Evolutionary conservation across 371 early-diverging fungal species (phyloP).

Genomic region (Rhizomucor miehei): DNA sequence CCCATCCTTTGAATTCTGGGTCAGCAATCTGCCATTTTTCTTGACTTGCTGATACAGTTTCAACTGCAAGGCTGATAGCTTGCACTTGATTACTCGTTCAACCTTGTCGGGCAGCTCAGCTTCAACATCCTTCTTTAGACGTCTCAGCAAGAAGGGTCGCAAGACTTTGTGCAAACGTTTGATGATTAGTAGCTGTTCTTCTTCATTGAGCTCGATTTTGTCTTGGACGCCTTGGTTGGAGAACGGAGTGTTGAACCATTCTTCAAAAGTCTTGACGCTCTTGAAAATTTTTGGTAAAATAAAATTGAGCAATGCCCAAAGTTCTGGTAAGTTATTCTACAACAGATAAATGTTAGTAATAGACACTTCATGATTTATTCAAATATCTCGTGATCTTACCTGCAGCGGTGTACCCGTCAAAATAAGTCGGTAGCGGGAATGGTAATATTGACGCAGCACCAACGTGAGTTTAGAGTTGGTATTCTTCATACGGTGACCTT

Average conservation of each 20-base stretch:
- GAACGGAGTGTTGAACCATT: slow-evolving; percentile 98
- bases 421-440: slow-evolving; percentile 90
- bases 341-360: neutral
- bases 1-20: slow-evolving; percentile 58
- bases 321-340: slow-evolving; percentile 98
- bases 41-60: slow-evolving; percentile 80
- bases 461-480: slow-evolving; percentile 82
- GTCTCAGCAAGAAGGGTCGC: slow-evolving; percentile 95
- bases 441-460: slow-evolving; percentile 81
- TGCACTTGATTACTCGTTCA: slow-evolving; percentile 95
- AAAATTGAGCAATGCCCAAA: slow-evolving; percentile 99
- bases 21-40: slow-evolving; percentile 60
- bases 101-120: slow-evolving; percentile 98
- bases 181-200: slow-evolving; percentile 96
- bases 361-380: neutral
- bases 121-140: slow-evolving; percentile 99
- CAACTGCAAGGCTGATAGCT: slow-evolving; percentile 83
- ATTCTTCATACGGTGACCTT: slow-evolving; percentile 99
- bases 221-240: slow-evolving; percentile 82
- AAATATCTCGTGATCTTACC: slow-evolving; percentile 35
- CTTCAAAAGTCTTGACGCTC: slow-evolving; percentile 94
- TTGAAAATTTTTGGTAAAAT: slow-evolving; percentile 95
- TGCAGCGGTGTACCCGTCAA: slow-evolving; percentile 99
- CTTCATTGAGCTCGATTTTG: slow-evolving; percentile 91
- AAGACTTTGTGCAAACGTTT: slow-evolving; percentile 96